Evolutionary conservation across 1,284 basidiomycete species (phyloP), one percentile per base, ranked within the genome.

Genomic region (Trichosporon inkin): DNA sequence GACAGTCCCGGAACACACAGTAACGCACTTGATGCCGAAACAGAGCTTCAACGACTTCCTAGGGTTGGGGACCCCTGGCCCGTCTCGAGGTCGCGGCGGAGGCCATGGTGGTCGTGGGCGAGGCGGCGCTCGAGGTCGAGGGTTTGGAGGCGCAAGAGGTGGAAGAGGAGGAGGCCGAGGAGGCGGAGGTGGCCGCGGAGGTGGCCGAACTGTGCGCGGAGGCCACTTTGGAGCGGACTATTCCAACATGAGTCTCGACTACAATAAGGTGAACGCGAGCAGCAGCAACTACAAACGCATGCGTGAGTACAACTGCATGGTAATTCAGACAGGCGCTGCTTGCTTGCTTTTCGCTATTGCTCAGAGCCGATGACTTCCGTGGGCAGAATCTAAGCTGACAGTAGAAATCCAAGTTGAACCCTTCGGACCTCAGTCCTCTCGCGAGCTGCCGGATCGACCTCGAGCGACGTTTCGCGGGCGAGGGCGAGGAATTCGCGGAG

Each of bases 181-280:
- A 6, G 51, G 60, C 13, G 52, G 59, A 0, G 58, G 60, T 2
- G 55, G 61, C 17, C 49, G 62, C 10, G 58, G 66, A 13, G 64
- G 64, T 28, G 61, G 58, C 40, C 58, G 56, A 5, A 62, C 41
- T 14, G 24, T 57, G 10, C 55, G 63, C 17, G 61, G 64, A 14
- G 62, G 64, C 36, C 37, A 61, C 54, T 70, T 68, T 51, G 69
- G 68, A 28, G 64, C 72, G 14, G 74, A 77, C 61, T 78, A 77
- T 59, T 62, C 67, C 2, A 69, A 70, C 56, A 70, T 78, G 32
- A 60, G 63, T 1, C 71, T 78, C 57, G 70, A 77, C 61, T 78
- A 78, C 57, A 56, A 58, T 2, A 58, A 54, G 17, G 56, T 77
- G 49, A 76, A 75, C 55, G 66, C 53, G 6, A 66, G 71, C 64